Percentiles rank a stretch among this genome's conserved stretches.
Conservation (phyloP, 2,329 filamentous ascomycete genomes). For the Seiridium cupressi region DNA sequence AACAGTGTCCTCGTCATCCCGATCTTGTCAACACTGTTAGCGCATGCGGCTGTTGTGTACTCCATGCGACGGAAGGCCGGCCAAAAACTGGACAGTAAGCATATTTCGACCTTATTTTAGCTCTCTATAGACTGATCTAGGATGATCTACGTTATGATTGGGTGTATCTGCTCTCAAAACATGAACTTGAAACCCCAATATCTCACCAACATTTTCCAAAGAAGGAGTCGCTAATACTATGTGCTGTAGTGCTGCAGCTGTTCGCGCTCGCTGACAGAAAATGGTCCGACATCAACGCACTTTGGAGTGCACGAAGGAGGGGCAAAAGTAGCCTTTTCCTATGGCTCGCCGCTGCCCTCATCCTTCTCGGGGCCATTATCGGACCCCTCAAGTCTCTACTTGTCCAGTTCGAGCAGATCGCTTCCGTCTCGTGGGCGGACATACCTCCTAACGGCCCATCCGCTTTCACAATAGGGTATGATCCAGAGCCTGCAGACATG, state of each 20-base stretch:
- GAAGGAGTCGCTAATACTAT: too few relatives aligned
- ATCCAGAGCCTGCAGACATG: conserved; percentile 15
- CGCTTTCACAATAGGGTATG: conserved; percentile 8
- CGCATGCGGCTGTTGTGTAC: conserved; percentile 17
- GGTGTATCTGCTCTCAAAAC: too few relatives aligned
- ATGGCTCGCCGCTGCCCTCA: conserved; percentile 12
- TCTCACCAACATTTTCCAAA: too few relatives aligned
- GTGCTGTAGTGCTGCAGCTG: conserved; percentile 12
- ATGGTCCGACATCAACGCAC: conserved; percentile 13
- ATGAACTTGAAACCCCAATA: too few relatives aligned
- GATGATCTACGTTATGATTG: too few relatives aligned
- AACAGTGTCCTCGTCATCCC: conserved; percentile 15
- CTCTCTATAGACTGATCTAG: too few relatives aligned
- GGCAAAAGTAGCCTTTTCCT: conserved; percentile 11
- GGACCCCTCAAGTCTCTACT: conserved; percentile 13
- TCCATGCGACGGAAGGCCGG: conserved; percentile 12
- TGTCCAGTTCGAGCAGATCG: conserved; percentile 10
- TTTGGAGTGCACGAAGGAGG: conserved; percentile 6
- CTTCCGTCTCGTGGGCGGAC: conserved; percentile 10
- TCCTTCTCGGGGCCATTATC: conserved; percentile 9
- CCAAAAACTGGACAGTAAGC: conserved; percentile 11
- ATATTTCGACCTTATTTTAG: too few relatives aligned
- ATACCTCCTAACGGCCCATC: conserved; percentile 3
- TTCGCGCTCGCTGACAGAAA: conserved; percentile 19
- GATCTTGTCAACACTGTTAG: conserved; percentile 13